Evolutionary conservation across 805 yeast genomes (phyloP).

Genomic region (Ogataea saltuana): DNA sequence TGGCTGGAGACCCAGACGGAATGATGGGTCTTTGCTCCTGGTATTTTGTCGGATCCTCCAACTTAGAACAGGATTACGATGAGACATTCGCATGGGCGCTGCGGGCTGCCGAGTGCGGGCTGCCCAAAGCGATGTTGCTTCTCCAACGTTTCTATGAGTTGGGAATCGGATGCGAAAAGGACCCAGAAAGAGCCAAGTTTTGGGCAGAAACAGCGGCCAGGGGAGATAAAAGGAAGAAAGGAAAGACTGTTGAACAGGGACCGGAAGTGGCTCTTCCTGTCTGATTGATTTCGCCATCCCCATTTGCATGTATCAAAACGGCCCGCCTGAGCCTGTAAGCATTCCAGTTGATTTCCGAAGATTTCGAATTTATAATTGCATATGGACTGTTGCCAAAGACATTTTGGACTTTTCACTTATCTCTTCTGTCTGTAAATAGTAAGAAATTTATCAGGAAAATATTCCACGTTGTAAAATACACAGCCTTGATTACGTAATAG

Average conservation of each 20-base stretch:
- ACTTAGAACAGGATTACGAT: constrained; percentile 73
- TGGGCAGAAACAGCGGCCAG: constrained; percentile 80
- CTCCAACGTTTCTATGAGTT: constrained; percentile 80
- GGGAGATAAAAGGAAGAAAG: not conserved
- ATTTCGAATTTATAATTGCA: too few relatives aligned
- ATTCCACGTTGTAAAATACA: too few relatives aligned
- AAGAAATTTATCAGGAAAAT: too few relatives aligned
- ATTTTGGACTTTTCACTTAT: too few relatives aligned
- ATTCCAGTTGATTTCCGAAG: too few relatives aligned
- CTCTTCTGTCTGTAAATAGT: too few relatives aligned
- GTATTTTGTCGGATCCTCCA: constrained; percentile 90
- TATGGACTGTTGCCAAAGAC: too few relatives aligned
- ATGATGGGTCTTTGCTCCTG: constrained; percentile 96
- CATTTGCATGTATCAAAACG: too few relatives aligned
- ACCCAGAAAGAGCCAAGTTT: constrained; percentile 55
- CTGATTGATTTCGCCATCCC: too few relatives aligned
- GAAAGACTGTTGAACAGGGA: not conserved
- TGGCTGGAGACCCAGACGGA: constrained; percentile 81
- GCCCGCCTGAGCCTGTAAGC: too few relatives aligned
- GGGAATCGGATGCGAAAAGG: constrained; percentile 80
- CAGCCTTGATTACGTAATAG: too few relatives aligned
- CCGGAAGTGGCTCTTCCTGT: too few relatives aligned
- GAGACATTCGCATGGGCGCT: constrained; percentile 96
- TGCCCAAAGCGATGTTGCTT: constrained; percentile 82
- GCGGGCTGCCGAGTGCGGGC: constrained; percentile 74